Base-by-base conservation (phyloP, 345 rosid species). In the Eucalyptus tenuipes region DNA sequence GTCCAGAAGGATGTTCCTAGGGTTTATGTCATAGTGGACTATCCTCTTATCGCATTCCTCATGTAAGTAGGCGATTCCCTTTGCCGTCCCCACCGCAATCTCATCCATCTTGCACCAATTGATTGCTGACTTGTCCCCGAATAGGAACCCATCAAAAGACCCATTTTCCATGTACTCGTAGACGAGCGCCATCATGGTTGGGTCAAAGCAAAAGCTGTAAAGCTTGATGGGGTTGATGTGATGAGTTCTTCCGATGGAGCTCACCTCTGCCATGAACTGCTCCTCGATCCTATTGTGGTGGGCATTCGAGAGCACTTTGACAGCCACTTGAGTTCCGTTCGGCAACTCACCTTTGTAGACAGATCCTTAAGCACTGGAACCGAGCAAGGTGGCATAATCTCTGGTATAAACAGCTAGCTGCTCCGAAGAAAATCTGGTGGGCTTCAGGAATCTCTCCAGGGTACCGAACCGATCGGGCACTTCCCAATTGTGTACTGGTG, bases 101-200 rank as follows among this genome's bases (percentile, higher is more conserved):
- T 80, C 25, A 3, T 52, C 18, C 29, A 80, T 40, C 15, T 50
- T 80, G 7, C 40, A 18, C 79, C 71, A 53, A 33, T 53, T 42
- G 18, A 88, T 49, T 12, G 37, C n/a, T 3, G 15, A 37, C 49
- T 15, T 31, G 17, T 52, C 48, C 45, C 20, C 14, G 37, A 90
- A 89, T 14, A 92, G 47, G 7, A 66, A 13, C 31, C 44, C 87
- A 86, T 91, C 91, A 5, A 91, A 90, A 5, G 90, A 89, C 48
- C 94, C 95, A 52, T 92, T 92, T 37, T 31, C 85, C 92, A 92
- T 91, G 90, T 55, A 93, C 88, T 94, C 93, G 6, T 88, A 48
- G 15, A 48, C 2, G 49, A 48, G 49, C 5, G 5, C 50, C 88
- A 86, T 71, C 5, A 86, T 86, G 5, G 88, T 47, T 15, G 59